These are phyloP conservation scores for Collybia sordida DNA, from an alignment of 768 basidiomycete genomes.

Conservation along the genomic window DNA sequence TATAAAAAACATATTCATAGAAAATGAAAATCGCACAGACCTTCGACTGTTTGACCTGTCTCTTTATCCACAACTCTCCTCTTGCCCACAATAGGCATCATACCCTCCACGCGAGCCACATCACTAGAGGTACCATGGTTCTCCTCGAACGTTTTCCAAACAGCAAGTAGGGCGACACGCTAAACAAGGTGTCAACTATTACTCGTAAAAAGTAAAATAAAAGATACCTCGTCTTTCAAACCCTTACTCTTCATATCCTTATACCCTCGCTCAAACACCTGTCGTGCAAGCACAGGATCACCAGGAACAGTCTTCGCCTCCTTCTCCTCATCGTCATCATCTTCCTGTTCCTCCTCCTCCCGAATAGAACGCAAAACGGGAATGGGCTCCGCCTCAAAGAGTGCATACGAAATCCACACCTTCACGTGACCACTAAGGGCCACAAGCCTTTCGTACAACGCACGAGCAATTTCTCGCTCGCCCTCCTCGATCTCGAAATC, in stretches of 20 bases:
- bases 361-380: slow-evolving; percentile 61
- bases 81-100: slow-evolving; percentile 93
- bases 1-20: slow-evolving; percentile 1
- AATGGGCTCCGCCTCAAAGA: slow-evolving; percentile 84
- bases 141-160: slow-evolving; percentile 95
- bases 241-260: slow-evolving; percentile 79
- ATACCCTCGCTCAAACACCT: slow-evolving; percentile 86
- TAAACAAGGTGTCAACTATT: slow-evolving; percentile 26
- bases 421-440: slow-evolving; percentile 90
- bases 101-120: slow-evolving; percentile 78
- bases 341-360: slow-evolving; percentile 74
- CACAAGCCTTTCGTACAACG: slow-evolving; percentile 86
- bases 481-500: slow-evolving; percentile 96
- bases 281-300: slow-evolving; percentile 65
- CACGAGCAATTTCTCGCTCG: slow-evolving; percentile 81
- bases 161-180: slow-evolving; percentile 90
- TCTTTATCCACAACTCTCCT: slow-evolving; percentile 81
- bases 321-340: slow-evolving; percentile 58
- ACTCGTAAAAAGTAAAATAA: not conserved
- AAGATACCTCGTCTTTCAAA: slow-evolving; percentile 83
- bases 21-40: slow-evolving; percentile 34
- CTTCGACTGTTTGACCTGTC: slow-evolving; percentile 85
- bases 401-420: slow-evolving; percentile 94
- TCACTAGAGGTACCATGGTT: slow-evolving; percentile 72
- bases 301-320: slow-evolving; percentile 72